Conservation (phyloP, 257 asterid genomes). For the Jasminum sambac region DNA sequence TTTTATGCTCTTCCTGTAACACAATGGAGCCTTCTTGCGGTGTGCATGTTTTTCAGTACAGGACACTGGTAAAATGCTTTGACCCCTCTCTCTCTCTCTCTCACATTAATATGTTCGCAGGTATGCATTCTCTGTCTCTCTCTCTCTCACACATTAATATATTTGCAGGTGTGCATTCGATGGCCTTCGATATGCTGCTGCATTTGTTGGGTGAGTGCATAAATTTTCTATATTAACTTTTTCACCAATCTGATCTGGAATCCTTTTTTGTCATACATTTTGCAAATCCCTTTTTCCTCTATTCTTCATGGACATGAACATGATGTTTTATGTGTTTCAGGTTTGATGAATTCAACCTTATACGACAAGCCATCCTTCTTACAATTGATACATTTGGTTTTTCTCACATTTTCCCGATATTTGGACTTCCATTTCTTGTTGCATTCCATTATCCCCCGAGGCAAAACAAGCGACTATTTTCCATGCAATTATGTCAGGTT, state of each 20-base stretch:
- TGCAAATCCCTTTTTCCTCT: background rate
- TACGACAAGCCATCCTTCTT: conserved; percentile 86
- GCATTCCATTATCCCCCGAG: conserved; percentile 35
- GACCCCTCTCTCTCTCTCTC: too few relatives aligned
- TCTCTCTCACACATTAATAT: conserved; percentile 4
- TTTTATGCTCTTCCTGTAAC: conserved; percentile 65
- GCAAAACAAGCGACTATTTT: conserved; percentile 40
- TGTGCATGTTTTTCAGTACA: conserved; percentile 83
- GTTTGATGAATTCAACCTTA: conserved; percentile 87
- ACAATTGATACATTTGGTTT: conserved; percentile 85
- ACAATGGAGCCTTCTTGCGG: conserved; percentile 84
- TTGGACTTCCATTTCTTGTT: conserved; percentile 75
- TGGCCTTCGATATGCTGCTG: conserved; percentile 95
- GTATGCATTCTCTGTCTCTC: background rate
- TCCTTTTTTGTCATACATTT: conserved; percentile 1
- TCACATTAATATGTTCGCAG: conserved; percentile 23
- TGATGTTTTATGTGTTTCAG: conserved; percentile 34
- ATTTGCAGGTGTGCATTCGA: conserved; percentile 90
- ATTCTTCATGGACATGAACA: conserved; percentile 9
- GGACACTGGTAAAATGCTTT: conserved; percentile 80
- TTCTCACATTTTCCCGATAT: conserved; percentile 80
- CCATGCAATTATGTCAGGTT: conserved; percentile 63
- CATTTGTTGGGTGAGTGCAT: conserved; percentile 80
- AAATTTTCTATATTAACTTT: background rate
- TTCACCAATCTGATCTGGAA: conserved; percentile 7